phyloP scores from a whole-genome alignment of 2,329 filamentous ascomycete species.

The Diaporthe longicolla region DNA sequence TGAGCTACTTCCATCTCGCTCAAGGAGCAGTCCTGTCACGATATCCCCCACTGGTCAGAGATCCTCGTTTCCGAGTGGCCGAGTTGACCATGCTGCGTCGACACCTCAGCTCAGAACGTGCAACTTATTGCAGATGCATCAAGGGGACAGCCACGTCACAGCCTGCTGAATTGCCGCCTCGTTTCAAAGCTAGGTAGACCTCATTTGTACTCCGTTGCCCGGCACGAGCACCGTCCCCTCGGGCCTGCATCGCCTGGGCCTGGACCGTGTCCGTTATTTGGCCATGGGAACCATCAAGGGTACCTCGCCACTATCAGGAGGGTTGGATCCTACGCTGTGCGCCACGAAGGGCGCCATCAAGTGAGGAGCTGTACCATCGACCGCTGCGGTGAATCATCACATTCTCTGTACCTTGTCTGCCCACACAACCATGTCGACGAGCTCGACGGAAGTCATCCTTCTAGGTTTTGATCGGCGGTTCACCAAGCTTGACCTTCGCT shows the following conservation, averaged over 20 bases:
- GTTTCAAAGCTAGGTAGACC: not conserved
- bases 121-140: not conserved
- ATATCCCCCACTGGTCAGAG: not conserved
- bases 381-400: not conserved
- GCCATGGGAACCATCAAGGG: not conserved
- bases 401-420: not conserved
- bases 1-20: not conserved
- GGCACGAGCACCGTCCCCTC: constrained; percentile 4
- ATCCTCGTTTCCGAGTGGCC: not conserved
- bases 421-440: not conserved
- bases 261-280: not conserved
- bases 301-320: constrained; percentile 3
- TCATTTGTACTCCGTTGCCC: not conserved
- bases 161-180: not conserved
- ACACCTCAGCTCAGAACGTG: not conserved
- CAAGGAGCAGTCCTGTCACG: not conserved
- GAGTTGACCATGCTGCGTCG: not conserved
- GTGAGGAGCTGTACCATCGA: not conserved
- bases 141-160: not conserved
- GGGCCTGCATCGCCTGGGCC: not conserved
- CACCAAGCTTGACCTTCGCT: not conserved
- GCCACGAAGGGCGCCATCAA: not conserved
- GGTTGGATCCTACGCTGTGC: not conserved
- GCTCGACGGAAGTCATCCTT: not conserved
- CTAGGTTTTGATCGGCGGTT: not conserved